Conservation (phyloP, 192 early-diverging fungal genomes). For the Coemansia furcata region DNA sequence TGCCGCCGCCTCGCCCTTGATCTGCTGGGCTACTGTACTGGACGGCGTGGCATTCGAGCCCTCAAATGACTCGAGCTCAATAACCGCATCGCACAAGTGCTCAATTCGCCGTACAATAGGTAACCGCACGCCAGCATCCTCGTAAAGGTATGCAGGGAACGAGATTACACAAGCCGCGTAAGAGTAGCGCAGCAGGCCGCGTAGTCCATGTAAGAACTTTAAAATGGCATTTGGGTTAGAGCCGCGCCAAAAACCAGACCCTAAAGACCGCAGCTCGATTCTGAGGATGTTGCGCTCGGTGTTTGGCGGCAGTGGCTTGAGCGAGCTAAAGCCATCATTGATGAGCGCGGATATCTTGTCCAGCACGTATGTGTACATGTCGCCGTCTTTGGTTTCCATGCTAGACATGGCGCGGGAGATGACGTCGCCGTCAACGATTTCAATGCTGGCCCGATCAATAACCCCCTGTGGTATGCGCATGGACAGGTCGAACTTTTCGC, state of each 20-base stretch:
- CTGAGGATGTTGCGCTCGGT: conserved; percentile 67
- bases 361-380: conserved; percentile 40
- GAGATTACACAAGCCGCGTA: conserved; percentile 76
- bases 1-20: conserved; percentile 58
- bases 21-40: conserved; percentile 54
- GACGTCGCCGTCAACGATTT: conserved; percentile 47
- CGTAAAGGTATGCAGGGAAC: conserved; percentile 77
- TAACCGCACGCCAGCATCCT: conserved; percentile 35
- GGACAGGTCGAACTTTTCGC: conserved; percentile 84
- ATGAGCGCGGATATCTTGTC: conserved; percentile 59
- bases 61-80: conserved; percentile 93
- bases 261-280: conserved; percentile 78
- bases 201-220: conserved; percentile 72
- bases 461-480: conserved; percentile 62
- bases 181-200: conserved; percentile 73
- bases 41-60: conserved; percentile 53
- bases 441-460: conserved; percentile 57
- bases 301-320: conserved; percentile 20
- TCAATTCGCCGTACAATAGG: conserved; percentile 66
- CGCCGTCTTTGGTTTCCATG: conserved; percentile 12
- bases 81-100: conserved; percentile 80
- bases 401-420: conserved; percentile 11
- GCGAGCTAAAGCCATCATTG: conserved; percentile 66
- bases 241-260: conserved; percentile 76
- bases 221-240: conserved; percentile 55